Percentiles rank a stretch among this genome's conserved stretches.
Evolutionary conservation across 306 rosid species (phyloP).

Genomic region (Prunus armeniaca): DNA sequence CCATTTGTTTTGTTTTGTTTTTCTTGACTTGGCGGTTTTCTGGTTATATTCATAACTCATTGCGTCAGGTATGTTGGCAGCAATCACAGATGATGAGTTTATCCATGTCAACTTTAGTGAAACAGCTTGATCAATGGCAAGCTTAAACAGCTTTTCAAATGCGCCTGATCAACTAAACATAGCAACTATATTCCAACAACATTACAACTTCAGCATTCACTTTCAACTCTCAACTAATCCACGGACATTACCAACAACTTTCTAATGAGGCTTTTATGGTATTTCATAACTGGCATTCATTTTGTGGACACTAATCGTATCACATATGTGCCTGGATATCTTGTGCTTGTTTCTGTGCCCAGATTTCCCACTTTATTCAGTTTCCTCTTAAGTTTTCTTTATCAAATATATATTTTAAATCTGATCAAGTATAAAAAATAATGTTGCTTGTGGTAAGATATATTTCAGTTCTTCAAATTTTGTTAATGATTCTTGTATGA

Average conservation of each 20-base stretch:
- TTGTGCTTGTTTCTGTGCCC: conserved; percentile 26
- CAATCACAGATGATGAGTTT: conserved; percentile 97
- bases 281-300: conserved; percentile 72
- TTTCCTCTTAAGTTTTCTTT: background rate
- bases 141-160: conserved; percentile 93
- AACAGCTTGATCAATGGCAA: conserved; percentile 96
- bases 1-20: conserved; percentile 28
- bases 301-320: conserved; percentile 36
- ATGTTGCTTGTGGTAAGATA: background rate
- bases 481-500: conserved; percentile 6
- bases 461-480: background rate
- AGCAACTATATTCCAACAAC: conserved; percentile 97
- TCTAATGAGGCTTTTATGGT: conserved; percentile 92
- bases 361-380: conserved; percentile 7
- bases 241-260: conserved; percentile 97
- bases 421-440: background rate
- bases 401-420: background rate
- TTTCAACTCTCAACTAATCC: conserved; percentile 93
- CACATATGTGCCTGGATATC: conserved; percentile 35
- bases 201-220: conserved; percentile 95
- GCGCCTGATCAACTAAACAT: conserved; percentile 94
- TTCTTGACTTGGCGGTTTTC: conserved; percentile 89
- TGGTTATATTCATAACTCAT: conserved; percentile 94
- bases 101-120: conserved; percentile 94
- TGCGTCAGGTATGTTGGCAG: conserved; percentile 97